phyloP scores from a whole-genome alignment of 805 yeast species.

The Metschnikowia bowlesiae region DNA sequence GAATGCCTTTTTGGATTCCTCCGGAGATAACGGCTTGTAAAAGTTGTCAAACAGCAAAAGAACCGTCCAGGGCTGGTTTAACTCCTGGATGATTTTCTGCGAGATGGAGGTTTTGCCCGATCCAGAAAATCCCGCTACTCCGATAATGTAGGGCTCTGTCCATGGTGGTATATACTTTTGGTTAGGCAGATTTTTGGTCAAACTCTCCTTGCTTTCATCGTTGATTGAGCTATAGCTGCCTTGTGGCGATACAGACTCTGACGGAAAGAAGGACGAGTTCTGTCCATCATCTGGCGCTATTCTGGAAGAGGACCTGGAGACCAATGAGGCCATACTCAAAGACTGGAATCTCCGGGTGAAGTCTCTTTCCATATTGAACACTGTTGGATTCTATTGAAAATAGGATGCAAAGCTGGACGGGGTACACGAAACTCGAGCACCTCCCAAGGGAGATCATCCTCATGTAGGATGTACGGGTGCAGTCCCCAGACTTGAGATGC shows the following conservation, averaged over 20 bases:
- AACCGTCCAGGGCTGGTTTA: constrained; percentile 92
- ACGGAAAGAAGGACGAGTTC: constrained; percentile 23
- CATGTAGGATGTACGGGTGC: constrained; percentile 3
- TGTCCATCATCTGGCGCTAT: constrained; percentile 23
- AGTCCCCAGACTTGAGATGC: background rate
- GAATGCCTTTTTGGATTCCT: constrained; percentile 61
- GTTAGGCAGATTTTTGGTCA: background rate
- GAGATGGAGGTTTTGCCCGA: constrained; percentile 95
- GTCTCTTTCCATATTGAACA: background rate
- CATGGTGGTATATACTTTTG: constrained; percentile 64
- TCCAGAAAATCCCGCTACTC: constrained; percentile 72
- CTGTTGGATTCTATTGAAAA: background rate
- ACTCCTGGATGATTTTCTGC: constrained; percentile 66
- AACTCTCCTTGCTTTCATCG: background rate
- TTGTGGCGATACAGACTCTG: constrained; percentile 3
- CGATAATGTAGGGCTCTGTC: constrained; percentile 81
- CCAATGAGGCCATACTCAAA: background rate
- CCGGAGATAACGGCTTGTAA: constrained; percentile 67
- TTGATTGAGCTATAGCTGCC: background rate
- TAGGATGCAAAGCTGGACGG: background rate
- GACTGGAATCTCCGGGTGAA: background rate
- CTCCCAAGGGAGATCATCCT: background rate
- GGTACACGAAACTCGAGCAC: background rate
- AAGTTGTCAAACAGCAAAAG: constrained; percentile 86
- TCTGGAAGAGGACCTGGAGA: constrained; percentile 16